Percentiles rank a stretch among this genome's conserved stretches.
Evolutionary conservation across 805 yeast genomes (phyloP).

Genomic region (Sungouiozyma intestinalis): DNA sequence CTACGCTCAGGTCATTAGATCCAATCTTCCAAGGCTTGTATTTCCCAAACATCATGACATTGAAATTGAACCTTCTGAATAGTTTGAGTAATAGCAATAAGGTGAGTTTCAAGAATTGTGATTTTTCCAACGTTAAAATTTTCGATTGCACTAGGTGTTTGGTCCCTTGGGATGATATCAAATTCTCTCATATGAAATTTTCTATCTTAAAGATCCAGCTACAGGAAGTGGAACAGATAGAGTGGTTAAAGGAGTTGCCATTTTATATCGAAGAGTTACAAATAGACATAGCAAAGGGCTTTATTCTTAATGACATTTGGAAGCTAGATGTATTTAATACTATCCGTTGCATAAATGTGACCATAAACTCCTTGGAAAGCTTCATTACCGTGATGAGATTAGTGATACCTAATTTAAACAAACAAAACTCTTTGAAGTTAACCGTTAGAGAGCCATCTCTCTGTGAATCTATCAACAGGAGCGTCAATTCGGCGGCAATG

Average conservation of each 20-base stretch:
- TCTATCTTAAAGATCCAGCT: conserved; percentile 8
- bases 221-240: conserved; percentile 10
- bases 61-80: conserved; percentile 6
- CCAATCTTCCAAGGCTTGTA: conserved; percentile 10
- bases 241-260: conserved; percentile 16
- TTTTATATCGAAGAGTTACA: conserved; percentile 4
- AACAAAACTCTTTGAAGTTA: conserved; percentile 5
- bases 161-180: conserved; percentile 16
- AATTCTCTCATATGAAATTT: conserved; percentile 3
- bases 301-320: not conserved
- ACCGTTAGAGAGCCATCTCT: conserved; percentile 8
- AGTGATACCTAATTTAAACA: conserved; percentile 7
- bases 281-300: conserved; percentile 1
- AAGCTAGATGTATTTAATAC: not conserved
- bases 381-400: conserved; percentile 13
- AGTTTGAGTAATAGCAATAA: conserved; percentile 5
- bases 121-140: conserved; percentile 9
- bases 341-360: conserved; percentile 2
- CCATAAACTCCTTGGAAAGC: conserved; percentile 12
- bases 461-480: conserved; percentile 6
- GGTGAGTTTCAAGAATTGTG: conserved; percentile 12
- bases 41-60: conserved; percentile 11
- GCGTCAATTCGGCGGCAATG: not conserved
- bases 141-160: conserved; percentile 9
- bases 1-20: conserved; percentile 11